These are phyloP conservation scores for Neurospora sp. DNA, from an alignment of 495 filamentous ascomycete species.

Conservation along the genomic window DNA sequence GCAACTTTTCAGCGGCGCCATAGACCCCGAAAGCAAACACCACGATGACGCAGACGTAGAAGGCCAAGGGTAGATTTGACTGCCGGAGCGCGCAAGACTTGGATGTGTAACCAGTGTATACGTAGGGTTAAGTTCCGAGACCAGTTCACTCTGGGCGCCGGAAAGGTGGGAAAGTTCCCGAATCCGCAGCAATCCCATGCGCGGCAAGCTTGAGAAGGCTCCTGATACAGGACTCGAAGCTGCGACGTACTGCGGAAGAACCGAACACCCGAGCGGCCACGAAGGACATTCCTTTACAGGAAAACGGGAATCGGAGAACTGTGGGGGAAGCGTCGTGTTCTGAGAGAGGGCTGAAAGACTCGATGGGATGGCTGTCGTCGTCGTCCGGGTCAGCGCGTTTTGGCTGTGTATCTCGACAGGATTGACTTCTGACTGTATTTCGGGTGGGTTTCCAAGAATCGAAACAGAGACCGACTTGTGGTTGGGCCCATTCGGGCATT, in stretches of 20 bases:
- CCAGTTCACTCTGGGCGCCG: conserved; percentile 40
- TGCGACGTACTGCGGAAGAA: conserved; percentile 26
- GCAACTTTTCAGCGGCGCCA: conserved; percentile 35
- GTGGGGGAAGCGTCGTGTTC: conserved; percentile 55
- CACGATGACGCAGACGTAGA: conserved; percentile 23
- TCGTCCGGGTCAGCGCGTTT: neutral
- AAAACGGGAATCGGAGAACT: conserved; percentile 59
- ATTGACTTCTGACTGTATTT: neutral
- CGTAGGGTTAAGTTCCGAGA: conserved; percentile 78
- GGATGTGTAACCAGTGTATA: conserved; percentile 38
- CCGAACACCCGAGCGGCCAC: conserved; percentile 27
- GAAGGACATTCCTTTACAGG: conserved; percentile 47
- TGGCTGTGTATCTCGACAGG: conserved; percentile 14
- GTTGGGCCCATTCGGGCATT: conserved; percentile 10
- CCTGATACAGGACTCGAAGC: conserved; percentile 31
- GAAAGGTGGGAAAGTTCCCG: conserved; percentile 1
- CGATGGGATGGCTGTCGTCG: conserved; percentile 5
- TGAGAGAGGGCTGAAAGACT: conserved; percentile 31
- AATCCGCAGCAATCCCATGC: conserved; percentile 19
- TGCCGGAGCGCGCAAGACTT: conserved; percentile 38
- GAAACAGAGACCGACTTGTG: neutral
- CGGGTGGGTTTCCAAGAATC: neutral
- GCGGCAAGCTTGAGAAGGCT: conserved; percentile 23
- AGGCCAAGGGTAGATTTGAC: conserved; percentile 21
- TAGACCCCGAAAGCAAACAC: neutral